Percentiles rank a stretch among this genome's conserved stretches.
Evolutionary conservation across 768 basidiomycete species (phyloP).

Genomic region (Leccinum subgranulosum): DNA sequence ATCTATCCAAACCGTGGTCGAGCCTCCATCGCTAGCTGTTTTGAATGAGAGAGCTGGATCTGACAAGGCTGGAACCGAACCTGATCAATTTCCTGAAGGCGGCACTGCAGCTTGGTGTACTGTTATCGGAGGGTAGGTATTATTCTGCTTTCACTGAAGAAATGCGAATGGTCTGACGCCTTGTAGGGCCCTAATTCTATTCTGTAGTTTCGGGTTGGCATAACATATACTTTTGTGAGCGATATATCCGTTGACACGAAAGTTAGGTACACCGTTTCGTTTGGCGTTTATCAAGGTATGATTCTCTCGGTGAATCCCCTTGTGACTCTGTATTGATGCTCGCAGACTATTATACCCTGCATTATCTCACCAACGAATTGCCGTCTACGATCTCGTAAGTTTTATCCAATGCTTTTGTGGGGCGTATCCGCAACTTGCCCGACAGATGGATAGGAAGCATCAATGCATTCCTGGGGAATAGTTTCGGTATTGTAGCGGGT

Average conservation of each 20-base stretch:
- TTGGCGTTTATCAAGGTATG: constrained; percentile 41
- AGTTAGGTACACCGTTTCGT: constrained; percentile 33
- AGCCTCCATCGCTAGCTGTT: background rate
- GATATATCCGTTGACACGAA: background rate
- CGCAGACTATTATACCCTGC: constrained; percentile 37
- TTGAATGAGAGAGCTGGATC: background rate
- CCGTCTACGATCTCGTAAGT: constrained; percentile 38
- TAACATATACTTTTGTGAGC: background rate
- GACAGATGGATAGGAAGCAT: constrained; percentile 45
- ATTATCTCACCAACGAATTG: constrained; percentile 33
- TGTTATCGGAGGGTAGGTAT: constrained; percentile 22
- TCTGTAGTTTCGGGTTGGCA: constrained; percentile 33
- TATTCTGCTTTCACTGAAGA: background rate
- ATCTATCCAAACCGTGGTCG: background rate
- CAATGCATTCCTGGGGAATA: constrained; percentile 39
- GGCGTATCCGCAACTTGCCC: background rate
- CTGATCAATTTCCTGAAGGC: constrained; percentile 27
- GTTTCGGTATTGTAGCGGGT: constrained; percentile 40
- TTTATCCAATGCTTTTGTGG: background rate
- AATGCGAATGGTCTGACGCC: background rate
- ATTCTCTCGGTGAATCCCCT: background rate
- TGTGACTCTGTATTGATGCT: background rate
- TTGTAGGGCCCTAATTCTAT: constrained; percentile 29
- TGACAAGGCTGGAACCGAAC: background rate
- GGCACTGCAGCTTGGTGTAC: constrained; percentile 25